A percentile compares a stretch with the other conserved stretches of the same genome.
Conservation (phyloP, 768 basidiomycete genomes). For the Hericium erinaceus region DNA sequence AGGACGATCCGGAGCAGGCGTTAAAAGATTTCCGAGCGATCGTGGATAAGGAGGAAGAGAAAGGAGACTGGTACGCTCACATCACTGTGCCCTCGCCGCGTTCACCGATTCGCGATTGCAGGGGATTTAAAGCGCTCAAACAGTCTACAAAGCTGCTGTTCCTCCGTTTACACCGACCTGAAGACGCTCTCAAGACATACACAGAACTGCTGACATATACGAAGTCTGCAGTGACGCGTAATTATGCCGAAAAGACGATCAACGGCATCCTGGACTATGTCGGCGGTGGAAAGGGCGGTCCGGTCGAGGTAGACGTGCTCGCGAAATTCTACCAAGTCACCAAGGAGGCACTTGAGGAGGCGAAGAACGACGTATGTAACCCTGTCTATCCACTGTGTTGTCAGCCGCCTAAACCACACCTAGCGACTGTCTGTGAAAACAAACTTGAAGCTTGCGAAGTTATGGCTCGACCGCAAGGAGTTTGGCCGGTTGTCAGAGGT, state of each 20-base stretch:
- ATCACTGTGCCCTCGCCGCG: neutral
- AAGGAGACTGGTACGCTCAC: slow-evolving; percentile 77
- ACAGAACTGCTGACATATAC: slow-evolving; percentile 84
- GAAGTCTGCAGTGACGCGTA: slow-evolving; percentile 89
- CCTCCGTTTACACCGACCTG: slow-evolving; percentile 65
- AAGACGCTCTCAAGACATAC: slow-evolving; percentile 82
- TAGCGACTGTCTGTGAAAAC: slow-evolving; percentile 92
- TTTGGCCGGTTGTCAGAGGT: slow-evolving; percentile 79
- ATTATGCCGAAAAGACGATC: slow-evolving; percentile 97
- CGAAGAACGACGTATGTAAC: slow-evolving; percentile 81
- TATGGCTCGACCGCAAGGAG: slow-evolving; percentile 95
- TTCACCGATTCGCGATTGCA: slow-evolving; percentile 22
- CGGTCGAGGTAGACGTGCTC: slow-evolving; percentile 74
- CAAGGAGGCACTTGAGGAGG: slow-evolving; percentile 80
- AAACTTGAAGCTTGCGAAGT: slow-evolving; percentile 91
- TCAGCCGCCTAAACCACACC: neutral
- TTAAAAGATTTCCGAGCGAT: slow-evolving; percentile 84
- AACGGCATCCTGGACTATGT: slow-evolving; percentile 98
- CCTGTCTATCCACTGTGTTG: neutral
- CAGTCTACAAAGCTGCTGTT: slow-evolving; percentile 94
- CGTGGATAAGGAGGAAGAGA: slow-evolving; percentile 84
- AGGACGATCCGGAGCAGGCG: slow-evolving; percentile 88
- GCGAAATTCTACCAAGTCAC: slow-evolving; percentile 96
- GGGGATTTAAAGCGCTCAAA: slow-evolving; percentile 99
- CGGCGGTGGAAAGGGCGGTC: slow-evolving; percentile 76